Evolutionary conservation across 768 basidiomycete genomes (phyloP).

Genomic region (Leccinellum albellum): DNA sequence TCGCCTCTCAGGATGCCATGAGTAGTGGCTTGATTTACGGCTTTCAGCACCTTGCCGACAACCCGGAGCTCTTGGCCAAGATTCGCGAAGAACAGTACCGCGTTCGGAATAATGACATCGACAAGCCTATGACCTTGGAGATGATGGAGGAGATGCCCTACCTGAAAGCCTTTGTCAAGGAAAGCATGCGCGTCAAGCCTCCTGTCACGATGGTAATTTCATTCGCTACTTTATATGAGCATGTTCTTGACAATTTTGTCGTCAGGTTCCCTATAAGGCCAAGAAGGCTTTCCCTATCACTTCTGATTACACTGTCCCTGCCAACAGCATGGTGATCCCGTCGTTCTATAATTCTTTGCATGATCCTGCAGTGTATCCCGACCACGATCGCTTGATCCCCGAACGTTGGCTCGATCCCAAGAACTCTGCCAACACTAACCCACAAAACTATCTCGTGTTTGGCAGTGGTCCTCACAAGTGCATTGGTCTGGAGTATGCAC

Average conservation of each 20-base stretch:
- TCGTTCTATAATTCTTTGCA: conserved; percentile 91
- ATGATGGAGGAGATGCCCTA: conserved; percentile 92
- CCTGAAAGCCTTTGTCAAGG: conserved; percentile 88
- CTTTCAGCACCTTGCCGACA: conserved; percentile 94
- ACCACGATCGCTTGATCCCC: conserved; percentile 78
- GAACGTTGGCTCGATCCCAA: conserved; percentile 90
- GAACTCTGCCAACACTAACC: conserved; percentile 75
- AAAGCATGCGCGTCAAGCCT: conserved; percentile 86
- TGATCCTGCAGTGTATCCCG: conserved; percentile 81
- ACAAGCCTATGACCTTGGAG: conserved; percentile 78
- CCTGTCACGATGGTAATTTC: conserved; percentile 87
- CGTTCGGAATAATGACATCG: conserved; percentile 73
- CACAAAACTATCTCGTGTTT: conserved; percentile 95
- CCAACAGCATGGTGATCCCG: conserved; percentile 90
- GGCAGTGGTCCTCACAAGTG: conserved; percentile 92
- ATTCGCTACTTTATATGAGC: conserved; percentile 1
- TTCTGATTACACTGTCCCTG: conserved; percentile 88
- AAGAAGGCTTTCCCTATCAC: conserved; percentile 90
- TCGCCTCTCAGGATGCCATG: conserved; percentile 98
- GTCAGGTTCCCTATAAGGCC: conserved; percentile 87
- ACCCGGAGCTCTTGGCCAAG: conserved; percentile 84
- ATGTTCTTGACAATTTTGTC: conserved; percentile 10
- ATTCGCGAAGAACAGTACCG: conserved; percentile 87
- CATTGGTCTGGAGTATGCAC: conserved; percentile 90
- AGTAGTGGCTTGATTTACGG: conserved; percentile 92